These are phyloP conservation scores for Echium plantagineum DNA, from an alignment of 257 asterid genomes.

Conservation along the genomic window DNA sequence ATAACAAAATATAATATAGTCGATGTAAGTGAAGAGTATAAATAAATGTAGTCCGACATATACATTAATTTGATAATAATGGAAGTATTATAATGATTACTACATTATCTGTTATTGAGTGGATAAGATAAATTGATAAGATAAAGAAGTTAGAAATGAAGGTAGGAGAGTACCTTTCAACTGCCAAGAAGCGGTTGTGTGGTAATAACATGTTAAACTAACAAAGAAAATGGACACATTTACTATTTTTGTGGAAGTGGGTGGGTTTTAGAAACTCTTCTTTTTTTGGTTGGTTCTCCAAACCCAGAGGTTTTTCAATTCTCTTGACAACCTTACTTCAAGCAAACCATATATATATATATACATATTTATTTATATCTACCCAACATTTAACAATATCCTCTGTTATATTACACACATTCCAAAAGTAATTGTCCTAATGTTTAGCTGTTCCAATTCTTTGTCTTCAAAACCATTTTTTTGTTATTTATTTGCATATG, in stretches of 20 bases:
- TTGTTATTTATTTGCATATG: no score
- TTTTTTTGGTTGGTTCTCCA: constrained; percentile 7
- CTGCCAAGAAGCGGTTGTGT: constrained; percentile 3
- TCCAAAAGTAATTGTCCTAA: not conserved
- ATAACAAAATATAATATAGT: no score
- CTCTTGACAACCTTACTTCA: constrained; percentile 1
- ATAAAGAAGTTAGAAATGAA: not conserved
- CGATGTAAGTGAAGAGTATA: no score
- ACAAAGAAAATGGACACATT: not conserved
- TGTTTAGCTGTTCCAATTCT: no score
- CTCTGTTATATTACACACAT: not conserved
- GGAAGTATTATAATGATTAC: not conserved
- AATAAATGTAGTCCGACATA: no score
- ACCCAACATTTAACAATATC: not conserved
- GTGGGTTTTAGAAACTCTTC: constrained; percentile 3
- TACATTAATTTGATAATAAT: no score
- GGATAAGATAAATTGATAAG: not conserved
- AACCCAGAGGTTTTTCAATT: constrained; percentile 8
- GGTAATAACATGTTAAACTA: not conserved
- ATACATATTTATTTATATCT: not conserved
- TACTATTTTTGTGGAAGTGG: constrained; percentile 2
- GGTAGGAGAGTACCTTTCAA: not conserved
- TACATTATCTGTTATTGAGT: not conserved
- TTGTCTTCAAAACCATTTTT: not conserved
- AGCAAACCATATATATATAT: constrained; percentile 1